Base-by-base conservation (phyloP, 441 rosid species). In the Arabidopsis hybrid region DNA sequence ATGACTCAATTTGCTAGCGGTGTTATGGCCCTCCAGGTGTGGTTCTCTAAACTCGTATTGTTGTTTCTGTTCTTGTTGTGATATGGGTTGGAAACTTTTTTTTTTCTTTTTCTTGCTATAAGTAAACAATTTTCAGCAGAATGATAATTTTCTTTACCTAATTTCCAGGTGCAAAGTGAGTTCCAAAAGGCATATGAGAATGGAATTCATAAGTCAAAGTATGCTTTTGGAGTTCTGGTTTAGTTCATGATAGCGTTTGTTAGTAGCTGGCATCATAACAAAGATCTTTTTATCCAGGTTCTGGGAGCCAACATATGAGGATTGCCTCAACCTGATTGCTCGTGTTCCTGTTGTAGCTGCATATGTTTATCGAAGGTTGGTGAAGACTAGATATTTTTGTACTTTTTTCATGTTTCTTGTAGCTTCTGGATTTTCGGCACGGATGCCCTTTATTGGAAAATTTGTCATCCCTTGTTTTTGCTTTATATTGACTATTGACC, bases 11-110 rank as follows among this genome's bases (percentile, higher is more conserved):
- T 95, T 83, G 80, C 88, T 52, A 81, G 91, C 12, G 98, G 99
- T 80, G 98, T 95, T 69, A 92, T 95, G 99, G 97, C 96, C 39
- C 97, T 95, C 49, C 99, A 92, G 97, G 98, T 95, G 11, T 36
- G 56, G 49, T 6, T 31, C 34, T 71, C 4, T 16, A n/a, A 21
- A 42, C 61, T 45, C 51, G 2, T 16, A 51, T 12, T 62, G 29
- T 74, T 60, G 52, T 39, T 72, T 36, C 35, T 46, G 51, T 65
- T 69, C 26, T 14, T 43, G 29, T 53, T 52, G 40, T 53, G 69
- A 51, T 12, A 67, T 72, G 5, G 29, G 29, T 51, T 45, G 0
- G 0, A 7, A 14, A 49, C 14, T 16, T 3, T 21, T 26, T 26
- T 26, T 26, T 26, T 26, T 42, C 11, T 62, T 40, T 43, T 43